Percentiles rank a stretch among this genome's conserved stretches.
Conservation (phyloP, 345 rosid genomes). For the Arabidopsis suecica region DNA sequence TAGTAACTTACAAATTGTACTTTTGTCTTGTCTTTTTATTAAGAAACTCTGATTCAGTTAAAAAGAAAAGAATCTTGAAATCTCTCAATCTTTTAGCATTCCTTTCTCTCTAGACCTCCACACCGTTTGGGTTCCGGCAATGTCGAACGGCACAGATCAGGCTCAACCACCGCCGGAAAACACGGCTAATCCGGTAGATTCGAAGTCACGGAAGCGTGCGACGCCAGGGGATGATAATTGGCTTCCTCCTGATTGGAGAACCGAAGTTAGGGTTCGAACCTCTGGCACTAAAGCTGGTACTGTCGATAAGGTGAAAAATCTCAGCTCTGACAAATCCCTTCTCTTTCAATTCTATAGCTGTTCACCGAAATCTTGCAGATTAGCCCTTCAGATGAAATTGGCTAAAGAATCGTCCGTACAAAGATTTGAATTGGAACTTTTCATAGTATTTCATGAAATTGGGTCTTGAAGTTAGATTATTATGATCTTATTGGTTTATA, state of each 20-base stretch:
- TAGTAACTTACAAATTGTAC: neutral
- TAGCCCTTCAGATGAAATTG: no score
- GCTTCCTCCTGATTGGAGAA: slow-evolving; percentile 75
- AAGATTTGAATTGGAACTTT: no score
- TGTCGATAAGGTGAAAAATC: slow-evolving; percentile 65
- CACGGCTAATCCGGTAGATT: slow-evolving; percentile 9
- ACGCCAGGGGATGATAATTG: slow-evolving; percentile 47
- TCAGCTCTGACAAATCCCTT: neutral
- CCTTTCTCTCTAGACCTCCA: neutral
- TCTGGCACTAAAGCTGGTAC: slow-evolving; percentile 76
- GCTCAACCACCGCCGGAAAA: slow-evolving; percentile 24
- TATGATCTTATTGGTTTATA: neutral
- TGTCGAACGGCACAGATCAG: slow-evolving; percentile 33
- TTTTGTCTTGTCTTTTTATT: neutral
- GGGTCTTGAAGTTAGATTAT: no score
- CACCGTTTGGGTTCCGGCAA: neutral
- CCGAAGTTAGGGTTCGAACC: slow-evolving; percentile 65
- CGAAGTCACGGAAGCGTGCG: slow-evolving; percentile 37
- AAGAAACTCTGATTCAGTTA: neutral
- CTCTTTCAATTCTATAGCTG: neutral
- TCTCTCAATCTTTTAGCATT: neutral
- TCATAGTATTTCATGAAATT: neutral
- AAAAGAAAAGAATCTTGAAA: neutral
- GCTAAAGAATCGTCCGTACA: no score
- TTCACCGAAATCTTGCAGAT: no score